Base-by-base conservation (phyloP, 257 asterid species). In the Petunia axillaris region DNA sequence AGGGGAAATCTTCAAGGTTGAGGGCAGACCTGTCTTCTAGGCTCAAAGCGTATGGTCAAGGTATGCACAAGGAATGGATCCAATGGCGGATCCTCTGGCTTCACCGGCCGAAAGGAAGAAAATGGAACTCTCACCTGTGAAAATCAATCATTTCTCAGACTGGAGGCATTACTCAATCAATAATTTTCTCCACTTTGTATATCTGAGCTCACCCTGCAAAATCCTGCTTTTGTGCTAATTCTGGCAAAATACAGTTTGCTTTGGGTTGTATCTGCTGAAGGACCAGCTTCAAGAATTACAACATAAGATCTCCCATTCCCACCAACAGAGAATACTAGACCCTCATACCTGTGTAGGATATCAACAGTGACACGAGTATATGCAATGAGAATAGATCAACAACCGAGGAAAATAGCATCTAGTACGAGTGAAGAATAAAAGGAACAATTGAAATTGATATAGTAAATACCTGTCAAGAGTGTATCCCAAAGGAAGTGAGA, bases 1-100 rank as follows among this genome's bases (percentile, higher is more conserved):
- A 71, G 48, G 11, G 44, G 35, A 71, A 48, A 46, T 59, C 13
- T 25, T 48, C 44, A 52, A 25, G 13, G 35, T 71, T 2, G 25
- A 48, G n/a, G 77, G 55, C 84, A 38, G 79, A 95, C 99, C 99
- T 92, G 97, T 76, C 97, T 88, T 87, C 97, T 93, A 11, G 98
- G 98, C 87, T 95, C 99, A 83, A 95, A 95, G 38, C 98, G 97
- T 75, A 93, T 91, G 64, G 92, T 92, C 89, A 95, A 87, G 64
- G 99, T 90, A 82, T 95, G 99, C 59, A 91, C 97, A 84, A 93
- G 98, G 81, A 93, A 95, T 13, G 98, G 98, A 91, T 95, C 99
- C 84, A 95, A 77, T 15, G 96, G 98, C 1, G 98, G 98, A 84
- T 95, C 98, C 43, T 91, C 94, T 3, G 97, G 98, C 50, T 82